Percentiles rank a stretch among this genome's conserved stretches.
Conservation (phyloP, 805 yeast genomes). For the Starmerella ratchasimensis region DNA sequence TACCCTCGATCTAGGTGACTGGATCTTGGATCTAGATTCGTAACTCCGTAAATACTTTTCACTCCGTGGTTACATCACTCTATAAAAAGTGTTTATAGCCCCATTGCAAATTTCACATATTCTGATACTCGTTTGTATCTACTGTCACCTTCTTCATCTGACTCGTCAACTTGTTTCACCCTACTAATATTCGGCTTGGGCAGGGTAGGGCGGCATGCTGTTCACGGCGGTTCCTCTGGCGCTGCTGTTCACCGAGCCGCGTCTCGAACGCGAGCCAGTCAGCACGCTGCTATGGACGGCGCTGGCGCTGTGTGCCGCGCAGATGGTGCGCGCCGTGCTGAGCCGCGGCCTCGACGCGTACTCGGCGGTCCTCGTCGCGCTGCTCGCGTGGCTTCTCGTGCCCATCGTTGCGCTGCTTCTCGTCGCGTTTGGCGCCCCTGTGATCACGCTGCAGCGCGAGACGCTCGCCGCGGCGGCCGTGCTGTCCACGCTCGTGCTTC, state of each 20-base stretch:
- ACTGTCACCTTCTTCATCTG: too few relatives aligned
- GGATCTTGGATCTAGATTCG: too few relatives aligned
- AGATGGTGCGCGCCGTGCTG: constrained; percentile 6
- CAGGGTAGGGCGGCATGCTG: constrained; percentile 10
- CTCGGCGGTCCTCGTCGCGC: constrained; percentile 22
- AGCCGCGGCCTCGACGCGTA: constrained; percentile 13
- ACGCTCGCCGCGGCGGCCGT: constrained; percentile 53
- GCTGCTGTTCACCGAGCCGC: constrained; percentile 13
- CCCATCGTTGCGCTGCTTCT: constrained; percentile 26
- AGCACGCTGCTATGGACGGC: constrained; percentile 8
- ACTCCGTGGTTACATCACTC: too few relatives aligned
- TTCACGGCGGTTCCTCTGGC: constrained; percentile 13
- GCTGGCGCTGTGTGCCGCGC: constrained; percentile 3
- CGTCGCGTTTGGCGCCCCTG: constrained; percentile 72
- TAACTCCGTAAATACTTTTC: too few relatives aligned
- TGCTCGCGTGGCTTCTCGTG: constrained; percentile 24
- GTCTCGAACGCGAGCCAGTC: constrained; percentile 9
- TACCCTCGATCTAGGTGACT: too few relatives aligned
- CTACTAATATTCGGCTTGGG: neutral
- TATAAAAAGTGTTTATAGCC: too few relatives aligned
- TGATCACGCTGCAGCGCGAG: constrained; percentile 35
- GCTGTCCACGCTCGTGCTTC: constrained; percentile 43
- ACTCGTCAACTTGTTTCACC: neutral
- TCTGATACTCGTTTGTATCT: too few relatives aligned
- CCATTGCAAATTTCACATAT: too few relatives aligned